Base-by-base conservation (phyloP, 768 basidiomycete species). In the Mycena floridula region DNA sequence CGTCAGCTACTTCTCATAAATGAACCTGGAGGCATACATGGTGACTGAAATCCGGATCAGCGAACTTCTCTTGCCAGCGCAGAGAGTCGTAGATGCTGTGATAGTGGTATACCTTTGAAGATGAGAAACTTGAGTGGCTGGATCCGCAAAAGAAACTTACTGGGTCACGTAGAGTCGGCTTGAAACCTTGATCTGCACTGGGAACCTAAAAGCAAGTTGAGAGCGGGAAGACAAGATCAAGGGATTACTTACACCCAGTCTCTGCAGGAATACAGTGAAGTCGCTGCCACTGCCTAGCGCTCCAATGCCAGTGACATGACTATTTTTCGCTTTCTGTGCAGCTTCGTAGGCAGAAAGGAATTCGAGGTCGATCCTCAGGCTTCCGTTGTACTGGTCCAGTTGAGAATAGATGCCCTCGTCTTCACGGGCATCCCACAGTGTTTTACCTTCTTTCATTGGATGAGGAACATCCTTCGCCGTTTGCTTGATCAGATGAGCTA, bases 261-360 rank as follows among this genome's bases (percentile, higher is more conserved):
- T 71, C 61, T 97, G 90, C 54, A 98, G 64, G 68, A 97, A 96
- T 8, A 90, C 85, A 0, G 94, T 96, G 53, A 75, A 97, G 62
- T 97, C 95, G 46, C 88, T 90, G 21, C 90, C 90, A 42, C 83
- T 87, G 30, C 90, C 90, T n/a, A 92, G 65, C 13, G 87, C 74
- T 0, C 32, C 28, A 26, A 92, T 62, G 16, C 72, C 75, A 3
- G 62, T 66, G n/a, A 61, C 55, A 8, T 65, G 59, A 22, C 65
- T 57, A 23, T 59, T 58, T 3, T 59, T 50, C 2, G 54, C 56
- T 39, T 55, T 49, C 50, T 72, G 59, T 11, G 63, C 55, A 18
- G 62, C 54, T 18, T 68, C 59, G 53, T 75, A 73, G 43, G 66
- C 59, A 8, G 55, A 54, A 41, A 72, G 32, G 37, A 69, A 72